Conservation (phyloP, 257 asterid species). For the Ophiorrhiza pumila region DNA sequence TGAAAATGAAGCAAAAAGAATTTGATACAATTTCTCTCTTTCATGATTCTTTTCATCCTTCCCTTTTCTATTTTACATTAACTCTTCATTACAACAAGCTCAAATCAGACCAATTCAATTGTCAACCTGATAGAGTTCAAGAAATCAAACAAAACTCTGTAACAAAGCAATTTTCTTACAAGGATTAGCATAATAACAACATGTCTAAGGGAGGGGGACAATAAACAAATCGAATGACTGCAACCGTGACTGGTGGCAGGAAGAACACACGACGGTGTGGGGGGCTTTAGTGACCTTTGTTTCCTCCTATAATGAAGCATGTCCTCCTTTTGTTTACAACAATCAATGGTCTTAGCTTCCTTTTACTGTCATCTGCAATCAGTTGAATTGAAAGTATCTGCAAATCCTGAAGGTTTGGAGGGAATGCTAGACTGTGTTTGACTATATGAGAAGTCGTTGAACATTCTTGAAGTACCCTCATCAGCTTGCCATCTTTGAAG, state of each 20-base stretch:
- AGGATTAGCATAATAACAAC: not conserved
- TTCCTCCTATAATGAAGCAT: not conserved
- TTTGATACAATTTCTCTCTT: conserved; percentile 3
- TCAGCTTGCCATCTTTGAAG: conserved; percentile 92
- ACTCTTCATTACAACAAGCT: not conserved
- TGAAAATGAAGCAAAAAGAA: not conserved
- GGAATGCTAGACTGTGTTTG: conserved; percentile 81
- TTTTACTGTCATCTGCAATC: conserved; percentile 60
- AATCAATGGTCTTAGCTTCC: not conserved
- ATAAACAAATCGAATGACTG: not conserved
- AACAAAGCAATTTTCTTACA: not conserved
- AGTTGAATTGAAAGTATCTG: conserved; percentile 61
- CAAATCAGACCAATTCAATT: not conserved
- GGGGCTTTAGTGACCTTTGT: conserved; percentile 15
- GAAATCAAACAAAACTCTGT: not conserved
- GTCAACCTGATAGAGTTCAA: not conserved
- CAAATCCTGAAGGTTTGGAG: conserved; percentile 65
- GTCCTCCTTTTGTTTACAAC: not conserved
- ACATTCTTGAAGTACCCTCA: conserved; percentile 94
- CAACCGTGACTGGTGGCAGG: not conserved
- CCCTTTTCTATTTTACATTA: conserved; percentile 6
- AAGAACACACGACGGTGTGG: conserved; percentile 22
- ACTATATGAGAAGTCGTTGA: conserved; percentile 57
- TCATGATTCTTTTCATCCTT: not conserved
- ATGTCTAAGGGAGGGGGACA: not conserved